phyloP scores from a whole-genome alignment of 2,329 filamentous ascomycete genomes.

The Thermochaetoides dissita region DNA sequence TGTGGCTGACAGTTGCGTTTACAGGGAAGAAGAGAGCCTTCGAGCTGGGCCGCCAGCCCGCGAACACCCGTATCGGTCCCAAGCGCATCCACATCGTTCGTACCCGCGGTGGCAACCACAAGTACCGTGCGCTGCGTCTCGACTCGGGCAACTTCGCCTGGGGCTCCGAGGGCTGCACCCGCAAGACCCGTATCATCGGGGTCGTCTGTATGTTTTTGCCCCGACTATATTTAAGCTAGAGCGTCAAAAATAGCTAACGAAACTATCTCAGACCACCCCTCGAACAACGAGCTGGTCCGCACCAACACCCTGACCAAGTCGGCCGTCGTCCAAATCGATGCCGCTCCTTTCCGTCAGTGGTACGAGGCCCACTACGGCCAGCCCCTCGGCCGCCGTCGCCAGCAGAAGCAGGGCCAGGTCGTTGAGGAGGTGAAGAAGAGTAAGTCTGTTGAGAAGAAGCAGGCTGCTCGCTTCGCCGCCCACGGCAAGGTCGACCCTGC shows the following conservation, averaged over 20 bases:
- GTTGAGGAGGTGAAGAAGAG: conserved; percentile 76
- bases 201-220: conserved; percentile 49
- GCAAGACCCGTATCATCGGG: conserved; percentile 97
- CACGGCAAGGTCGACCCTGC: conserved; percentile 83
- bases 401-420: conserved; percentile 60
- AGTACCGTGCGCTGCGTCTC: conserved; percentile 98
- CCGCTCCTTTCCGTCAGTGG: conserved; percentile 98
- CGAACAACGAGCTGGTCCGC: conserved; percentile 99
- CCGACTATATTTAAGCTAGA: no score
- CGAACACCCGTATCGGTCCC: conserved; percentile 95
- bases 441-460: conserved; percentile 93
- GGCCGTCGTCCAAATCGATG: conserved; percentile 97
- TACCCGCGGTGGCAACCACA: conserved; percentile 73
- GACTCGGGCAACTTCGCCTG: conserved; percentile 99
- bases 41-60: conserved; percentile 98
- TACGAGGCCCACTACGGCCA: conserved; percentile 99
- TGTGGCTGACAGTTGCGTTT: conserved; percentile 17
- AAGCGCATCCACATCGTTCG: conserved; percentile 30
- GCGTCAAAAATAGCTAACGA: no score
- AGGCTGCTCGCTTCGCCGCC: conserved; percentile 69
- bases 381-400: conserved; percentile 75
- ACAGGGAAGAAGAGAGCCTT: conserved; percentile 88
- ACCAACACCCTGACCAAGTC: conserved; percentile 99
- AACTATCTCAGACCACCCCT: conserved; percentile 57
- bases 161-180: conserved; percentile 93